Evolutionary conservation across 305 asterid genomes (phyloP), one percentile per base, ranked within the genome.

Genomic region (Fraxinus albicans): DNA sequence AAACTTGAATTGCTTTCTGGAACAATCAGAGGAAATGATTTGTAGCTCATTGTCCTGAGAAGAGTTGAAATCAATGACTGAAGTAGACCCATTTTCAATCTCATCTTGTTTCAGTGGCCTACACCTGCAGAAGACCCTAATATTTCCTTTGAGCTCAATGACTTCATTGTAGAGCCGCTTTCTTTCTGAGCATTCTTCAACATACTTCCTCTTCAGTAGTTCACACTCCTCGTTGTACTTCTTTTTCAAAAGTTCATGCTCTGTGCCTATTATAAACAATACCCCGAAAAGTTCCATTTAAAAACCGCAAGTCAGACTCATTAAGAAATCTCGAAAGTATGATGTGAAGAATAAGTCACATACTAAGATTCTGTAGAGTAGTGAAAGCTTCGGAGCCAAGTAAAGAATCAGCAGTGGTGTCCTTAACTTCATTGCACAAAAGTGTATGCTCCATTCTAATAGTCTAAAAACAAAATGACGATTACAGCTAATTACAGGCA

Each of bases 101-200:
- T 96, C 98, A 76, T 90, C 94, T 80, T 87, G 87, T 86, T 89
- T 91, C 88, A 94, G 50, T 65, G 99, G 99, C 84, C 99, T 91
- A 86, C 95, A 94, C 90, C 99, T 89, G 80, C 99, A 94, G 87
- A 94, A 96, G 87, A 96, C 99, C 87, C 98, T 90, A 42, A 96
- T 94, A 85, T 96, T 96, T 72, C 99, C 99, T 86, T 91, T 94
- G 63, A 94, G 94, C 81, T 96, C 98, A 84, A 96, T 93, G 86
- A 94, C 93, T 90, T 94, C 98, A 88, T 96, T 96, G 84, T 93
- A 96, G 31, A 96, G 92, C 79, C 86, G 90, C 88, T 90, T 96
- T 60, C 98, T 92, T 81, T 94, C 96, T 6, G 84, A 80, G 87
- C 86, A 91, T 87, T 93, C 95, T 63, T 96, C 92, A 67, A 85